Percentiles rank a stretch among this genome's conserved stretches.
Evolutionary conservation across 1,284 basidiomycete genomes (phyloP).

Genomic region (Rhodotorula sp.): DNA sequence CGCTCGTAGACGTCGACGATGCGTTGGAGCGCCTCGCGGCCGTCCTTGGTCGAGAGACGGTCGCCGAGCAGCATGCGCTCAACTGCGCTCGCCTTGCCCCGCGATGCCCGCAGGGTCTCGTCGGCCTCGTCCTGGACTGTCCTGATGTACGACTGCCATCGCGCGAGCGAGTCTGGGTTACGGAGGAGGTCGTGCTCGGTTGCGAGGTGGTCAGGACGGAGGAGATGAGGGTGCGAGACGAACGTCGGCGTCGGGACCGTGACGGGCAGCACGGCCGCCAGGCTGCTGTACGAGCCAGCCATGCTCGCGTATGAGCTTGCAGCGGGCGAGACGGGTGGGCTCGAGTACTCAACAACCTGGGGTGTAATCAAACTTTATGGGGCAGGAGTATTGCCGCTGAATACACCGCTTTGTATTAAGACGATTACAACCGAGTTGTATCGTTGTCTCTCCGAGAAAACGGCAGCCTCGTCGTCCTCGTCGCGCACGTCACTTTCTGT

Average conservation of each 20-base stretch:
- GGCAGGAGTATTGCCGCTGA: no score
- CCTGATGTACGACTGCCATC: slow-evolving; percentile 87
- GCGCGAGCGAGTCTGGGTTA: slow-evolving; percentile 84
- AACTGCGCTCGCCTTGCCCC: slow-evolving; percentile 56
- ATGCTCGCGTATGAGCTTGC: background rate
- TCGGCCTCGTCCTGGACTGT: slow-evolving; percentile 66
- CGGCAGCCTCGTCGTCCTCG: no score
- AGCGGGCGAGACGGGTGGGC: background rate
- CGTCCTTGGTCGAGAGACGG: slow-evolving; percentile 44
- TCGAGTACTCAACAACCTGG: background rate
- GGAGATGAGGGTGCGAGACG: slow-evolving; percentile 68
- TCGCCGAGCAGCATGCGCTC: slow-evolving; percentile 43
- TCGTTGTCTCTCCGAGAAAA: no score
- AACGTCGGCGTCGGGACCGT: slow-evolving; percentile 82
- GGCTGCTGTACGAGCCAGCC: slow-evolving; percentile 3
- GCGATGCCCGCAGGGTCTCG: slow-evolving; percentile 47
- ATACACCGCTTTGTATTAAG: no score
- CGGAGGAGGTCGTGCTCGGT: slow-evolving; percentile 94
- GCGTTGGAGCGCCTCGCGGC: slow-evolving; percentile 43
- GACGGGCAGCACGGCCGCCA: slow-evolving; percentile 29
- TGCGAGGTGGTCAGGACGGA: slow-evolving; percentile 73
- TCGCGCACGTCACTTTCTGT: no score
- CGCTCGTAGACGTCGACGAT: slow-evolving; percentile 79
- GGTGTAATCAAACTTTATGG: no score
- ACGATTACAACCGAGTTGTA: no score